These are phyloP conservation scores for Arthrobotrys musiformis DNA, from an alignment of 2,329 filamentous ascomycete species.

Conservation along the genomic window DNA sequence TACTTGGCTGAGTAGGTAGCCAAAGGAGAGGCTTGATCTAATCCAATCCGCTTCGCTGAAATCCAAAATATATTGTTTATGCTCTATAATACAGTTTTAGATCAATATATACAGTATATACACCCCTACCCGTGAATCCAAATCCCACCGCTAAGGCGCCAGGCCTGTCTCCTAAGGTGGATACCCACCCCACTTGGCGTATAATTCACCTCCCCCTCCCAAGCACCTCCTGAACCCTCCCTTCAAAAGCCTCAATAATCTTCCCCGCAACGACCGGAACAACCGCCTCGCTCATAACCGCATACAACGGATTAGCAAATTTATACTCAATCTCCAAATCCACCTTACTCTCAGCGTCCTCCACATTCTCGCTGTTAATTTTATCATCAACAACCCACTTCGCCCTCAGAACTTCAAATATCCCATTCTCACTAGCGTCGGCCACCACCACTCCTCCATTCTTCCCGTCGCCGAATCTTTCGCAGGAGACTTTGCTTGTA, in stretches of 20 bases:
- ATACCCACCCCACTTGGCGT: too few species aligned
- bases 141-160: too few species aligned
- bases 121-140: too few species aligned
- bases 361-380: conserved; percentile 10
- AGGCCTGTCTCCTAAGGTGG: too few species aligned
- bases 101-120: too few species aligned
- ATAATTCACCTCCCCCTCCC: conserved; percentile 25
- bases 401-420: conserved; percentile 77
- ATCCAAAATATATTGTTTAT: neutral
- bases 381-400: conserved; percentile 72
- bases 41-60: conserved; percentile 4
- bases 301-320: conserved; percentile 90
- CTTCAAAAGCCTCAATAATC: conserved; percentile 94
- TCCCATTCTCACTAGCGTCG: conserved; percentile 64
- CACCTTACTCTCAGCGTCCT: conserved; percentile 68
- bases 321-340: conserved; percentile 80
- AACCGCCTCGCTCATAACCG: conserved; percentile 80
- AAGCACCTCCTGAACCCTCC: conserved; percentile 50
- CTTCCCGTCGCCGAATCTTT: conserved; percentile 59
- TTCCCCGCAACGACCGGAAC: conserved; percentile 84
- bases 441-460: conserved; percentile 63
- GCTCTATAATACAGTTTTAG: conserved; percentile 22
- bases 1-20: too few species aligned
- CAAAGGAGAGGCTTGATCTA: too few species aligned
- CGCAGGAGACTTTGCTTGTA: conserved; percentile 80